These are phyloP conservation scores for Pseudevernia furfuracea DNA, from an alignment of 495 filamentous ascomycete species.

Conservation along the genomic window DNA sequence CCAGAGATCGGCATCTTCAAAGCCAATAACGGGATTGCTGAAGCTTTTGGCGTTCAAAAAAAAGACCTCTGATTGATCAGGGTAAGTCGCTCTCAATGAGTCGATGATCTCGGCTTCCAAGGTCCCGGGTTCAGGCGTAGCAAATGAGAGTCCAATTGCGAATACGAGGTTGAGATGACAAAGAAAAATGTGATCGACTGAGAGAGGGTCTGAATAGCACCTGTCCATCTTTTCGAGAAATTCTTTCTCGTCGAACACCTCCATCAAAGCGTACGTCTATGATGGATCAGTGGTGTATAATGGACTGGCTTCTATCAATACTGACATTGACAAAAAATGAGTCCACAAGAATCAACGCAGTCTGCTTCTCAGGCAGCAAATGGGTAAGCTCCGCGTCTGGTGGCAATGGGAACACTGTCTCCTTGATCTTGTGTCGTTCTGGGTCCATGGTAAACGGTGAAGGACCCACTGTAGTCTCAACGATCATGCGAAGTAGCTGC, in stretches of 20 bases:
- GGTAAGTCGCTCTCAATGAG: constrained; percentile 37
- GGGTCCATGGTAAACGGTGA: constrained; percentile 65
- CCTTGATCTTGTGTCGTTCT: constrained; percentile 59
- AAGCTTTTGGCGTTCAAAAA: constrained; percentile 51
- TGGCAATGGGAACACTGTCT: constrained; percentile 48
- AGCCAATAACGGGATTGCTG: constrained; percentile 45
- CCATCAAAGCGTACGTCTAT: constrained; percentile 50
- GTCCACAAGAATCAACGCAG: constrained; percentile 46
- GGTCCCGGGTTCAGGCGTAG: constrained; percentile 43
- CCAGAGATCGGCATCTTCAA: constrained; percentile 58
- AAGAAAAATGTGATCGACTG: constrained; percentile 41
- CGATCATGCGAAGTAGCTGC: constrained; percentile 64
- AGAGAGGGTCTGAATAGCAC: constrained; percentile 47
- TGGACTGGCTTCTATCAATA: not conserved
- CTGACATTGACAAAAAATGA: constrained; percentile 55
- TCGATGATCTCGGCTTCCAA: constrained; percentile 43
- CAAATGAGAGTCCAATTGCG: constrained; percentile 51
- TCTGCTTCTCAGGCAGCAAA: constrained; percentile 48
- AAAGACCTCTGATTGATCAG: constrained; percentile 51
- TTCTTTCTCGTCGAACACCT: constrained; percentile 43
- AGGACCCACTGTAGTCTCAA: constrained; percentile 55
- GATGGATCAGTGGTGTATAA: not conserved
- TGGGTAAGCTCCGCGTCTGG: constrained; percentile 37
- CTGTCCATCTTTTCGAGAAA: constrained; percentile 44
- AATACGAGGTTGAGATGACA: constrained; percentile 51